phyloP scores from a whole-genome alignment of 495 filamentous ascomycete genomes.

The Penicillium malachiteum region DNA sequence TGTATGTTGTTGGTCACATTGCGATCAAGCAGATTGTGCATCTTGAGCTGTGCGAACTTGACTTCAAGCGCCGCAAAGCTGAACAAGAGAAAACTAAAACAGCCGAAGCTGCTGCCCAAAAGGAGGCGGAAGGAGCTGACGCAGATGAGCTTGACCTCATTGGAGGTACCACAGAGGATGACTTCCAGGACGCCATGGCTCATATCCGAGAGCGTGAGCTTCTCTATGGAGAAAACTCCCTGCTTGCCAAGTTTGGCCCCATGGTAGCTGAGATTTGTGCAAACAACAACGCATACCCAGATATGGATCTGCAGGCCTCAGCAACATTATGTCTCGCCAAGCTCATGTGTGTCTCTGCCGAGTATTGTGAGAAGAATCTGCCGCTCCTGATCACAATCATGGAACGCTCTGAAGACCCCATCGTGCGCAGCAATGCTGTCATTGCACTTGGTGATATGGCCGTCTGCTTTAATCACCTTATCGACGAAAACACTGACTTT shows the following conservation, averaged over 20 bases:
- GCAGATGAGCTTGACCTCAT: slow-evolving; percentile 91
- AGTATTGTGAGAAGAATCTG: slow-evolving; percentile 93
- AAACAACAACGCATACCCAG: slow-evolving; percentile 86
- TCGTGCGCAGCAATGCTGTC: slow-evolving; percentile 90
- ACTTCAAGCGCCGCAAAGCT: slow-evolving; percentile 95
- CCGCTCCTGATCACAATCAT: slow-evolving; percentile 96
- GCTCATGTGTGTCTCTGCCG: slow-evolving; percentile 92
- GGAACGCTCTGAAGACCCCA: slow-evolving; percentile 85
- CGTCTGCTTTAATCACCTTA: slow-evolving; percentile 98
- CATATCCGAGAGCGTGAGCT: slow-evolving; percentile 94
- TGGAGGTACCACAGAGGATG: slow-evolving; percentile 95
- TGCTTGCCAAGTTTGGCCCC: slow-evolving; percentile 86
- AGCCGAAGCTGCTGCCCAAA: slow-evolving; percentile 45
- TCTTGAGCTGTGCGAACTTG: slow-evolving; percentile 91
- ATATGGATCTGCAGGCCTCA: slow-evolving; percentile 84
- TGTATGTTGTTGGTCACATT: slow-evolving; percentile 95
- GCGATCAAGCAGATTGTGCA: slow-evolving; percentile 99
- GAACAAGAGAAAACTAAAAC: slow-evolving; percentile 85
- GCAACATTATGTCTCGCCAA: slow-evolving; percentile 97
- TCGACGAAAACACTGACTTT: slow-evolving; percentile 99
- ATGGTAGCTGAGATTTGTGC: slow-evolving; percentile 90
- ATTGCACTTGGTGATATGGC: slow-evolving; percentile 98
- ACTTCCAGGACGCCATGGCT: slow-evolving; percentile 94
- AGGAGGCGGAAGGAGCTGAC: slow-evolving; percentile 48
- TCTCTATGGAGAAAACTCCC: slow-evolving; percentile 79